A percentile compares a stretch with the other conserved stretches of the same genome.
Evolutionary conservation across 805 yeast genomes (phyloP).

Genomic region (Metschnikowia reukaufii): DNA sequence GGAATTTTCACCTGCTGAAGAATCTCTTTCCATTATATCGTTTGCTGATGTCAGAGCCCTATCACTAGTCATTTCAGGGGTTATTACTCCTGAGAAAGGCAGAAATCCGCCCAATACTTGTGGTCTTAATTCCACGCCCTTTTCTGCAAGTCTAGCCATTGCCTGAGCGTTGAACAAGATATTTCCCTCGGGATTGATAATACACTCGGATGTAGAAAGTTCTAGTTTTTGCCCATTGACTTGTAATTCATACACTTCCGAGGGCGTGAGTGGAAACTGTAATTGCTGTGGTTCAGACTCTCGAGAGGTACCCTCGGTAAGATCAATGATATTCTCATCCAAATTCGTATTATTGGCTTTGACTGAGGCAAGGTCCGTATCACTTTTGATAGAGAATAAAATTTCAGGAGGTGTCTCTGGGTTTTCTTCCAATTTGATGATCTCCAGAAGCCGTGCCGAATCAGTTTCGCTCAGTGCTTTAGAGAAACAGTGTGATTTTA

Average conservation of each 20-base stretch:
- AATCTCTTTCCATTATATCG: too few relatives aligned
- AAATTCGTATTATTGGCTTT: not conserved
- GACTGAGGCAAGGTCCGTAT: not conserved
- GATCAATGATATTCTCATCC: not conserved
- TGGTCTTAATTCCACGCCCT: not conserved
- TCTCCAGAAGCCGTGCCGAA: constrained; percentile 2
- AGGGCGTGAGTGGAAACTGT: not conserved
- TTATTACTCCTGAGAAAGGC: too few relatives aligned
- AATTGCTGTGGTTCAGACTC: too few relatives aligned
- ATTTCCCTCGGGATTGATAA: constrained; percentile 6
- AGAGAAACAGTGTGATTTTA: constrained; percentile 8
- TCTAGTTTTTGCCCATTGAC: constrained; percentile 9
- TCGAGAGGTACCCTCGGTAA: too few relatives aligned
- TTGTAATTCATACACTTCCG: constrained; percentile 12
- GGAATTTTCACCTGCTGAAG: too few relatives aligned
- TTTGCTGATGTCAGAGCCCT: too few relatives aligned
- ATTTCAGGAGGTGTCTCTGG: not conserved
- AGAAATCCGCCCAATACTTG: not conserved
- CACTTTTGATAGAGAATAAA: not conserved
- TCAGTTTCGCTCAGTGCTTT: not conserved
- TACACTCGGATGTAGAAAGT: constrained; percentile 16
- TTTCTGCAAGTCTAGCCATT: constrained; percentile 3
- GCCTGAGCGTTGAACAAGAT: constrained; percentile 13
- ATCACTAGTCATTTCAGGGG: too few relatives aligned
- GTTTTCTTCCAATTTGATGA: not conserved